Conservation (phyloP, 805 yeast genomes). For the Yamadazyma akitaensis region DNA sequence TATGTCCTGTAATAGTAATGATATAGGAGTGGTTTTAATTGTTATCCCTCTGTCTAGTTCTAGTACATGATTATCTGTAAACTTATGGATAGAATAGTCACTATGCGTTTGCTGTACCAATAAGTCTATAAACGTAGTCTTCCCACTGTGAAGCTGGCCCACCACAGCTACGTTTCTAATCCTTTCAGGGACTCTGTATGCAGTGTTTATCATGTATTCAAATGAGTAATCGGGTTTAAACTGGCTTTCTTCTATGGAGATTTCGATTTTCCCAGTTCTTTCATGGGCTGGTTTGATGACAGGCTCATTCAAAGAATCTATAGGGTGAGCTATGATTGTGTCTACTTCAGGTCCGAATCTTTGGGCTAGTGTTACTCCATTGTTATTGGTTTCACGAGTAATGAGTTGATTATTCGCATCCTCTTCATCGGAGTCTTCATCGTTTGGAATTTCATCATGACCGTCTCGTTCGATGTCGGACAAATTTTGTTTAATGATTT, state of each 20-base stretch:
- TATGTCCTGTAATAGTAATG: slow-evolving; percentile 55
- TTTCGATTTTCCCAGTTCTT: slow-evolving; percentile 35
- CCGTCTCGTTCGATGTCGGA: slow-evolving; percentile 10
- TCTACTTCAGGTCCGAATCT: slow-evolving; percentile 50
- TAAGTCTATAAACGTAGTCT: slow-evolving; percentile 72
- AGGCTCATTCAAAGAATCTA: slow-evolving; percentile 25
- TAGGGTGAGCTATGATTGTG: slow-evolving; percentile 47
- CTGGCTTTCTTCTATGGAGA: not conserved
- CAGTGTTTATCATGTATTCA: slow-evolving; percentile 52
- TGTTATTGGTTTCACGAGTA: not conserved
- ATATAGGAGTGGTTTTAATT: slow-evolving; percentile 58
- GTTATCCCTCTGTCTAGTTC: slow-evolving; percentile 73
- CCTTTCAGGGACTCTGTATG: slow-evolving; percentile 53
- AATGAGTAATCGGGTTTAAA: slow-evolving; percentile 51
- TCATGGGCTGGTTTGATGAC: slow-evolving; percentile 22
- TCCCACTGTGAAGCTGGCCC: slow-evolving; percentile 86
- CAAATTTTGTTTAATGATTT: slow-evolving; percentile 1
- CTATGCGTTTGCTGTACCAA: slow-evolving; percentile 64
- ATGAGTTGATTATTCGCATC: slow-evolving; percentile 10
- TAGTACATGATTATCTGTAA: slow-evolving; percentile 66
- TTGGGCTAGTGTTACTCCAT: slow-evolving; percentile 3
- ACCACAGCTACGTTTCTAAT: slow-evolving; percentile 71
- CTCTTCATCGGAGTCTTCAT: slow-evolving; percentile 5
- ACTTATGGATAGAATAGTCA: slow-evolving; percentile 39
- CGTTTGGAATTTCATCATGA: slow-evolving; percentile 2